Evolutionary conservation across 2,329 filamentous ascomycete genomes (phyloP), one percentile per base, ranked within the genome.

Genomic region (Ascochyta clinopodiicola): DNA sequence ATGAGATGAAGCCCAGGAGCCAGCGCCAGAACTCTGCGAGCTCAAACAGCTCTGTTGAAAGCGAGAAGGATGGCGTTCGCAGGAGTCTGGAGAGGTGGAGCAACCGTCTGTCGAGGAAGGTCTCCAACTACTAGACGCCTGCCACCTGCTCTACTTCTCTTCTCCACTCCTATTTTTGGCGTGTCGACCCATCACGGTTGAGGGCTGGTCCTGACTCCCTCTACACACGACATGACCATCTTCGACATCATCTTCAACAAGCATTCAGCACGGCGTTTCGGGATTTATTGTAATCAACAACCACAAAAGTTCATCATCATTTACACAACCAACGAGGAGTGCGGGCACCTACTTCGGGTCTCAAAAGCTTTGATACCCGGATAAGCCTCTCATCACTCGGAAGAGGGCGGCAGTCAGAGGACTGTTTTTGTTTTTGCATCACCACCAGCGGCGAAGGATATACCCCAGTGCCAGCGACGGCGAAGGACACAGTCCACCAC

Each of bases 141-240:
- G 22, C 45, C 38, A 13, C 27, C 15, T 44, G 22, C 8, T 29
- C 56, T 47, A 45, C 46, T 57, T 56, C 38, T 40, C 56, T 54
- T 49, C 53, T 43, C 31, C 40, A 43, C 13, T 56, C 37, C 46
- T 49, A 47, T 56, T 53, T 35, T 36, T 51, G 36, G 49, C 36
- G 51, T 54, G 40, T 51, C 46, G 34, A 40, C 50, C 47, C 43
- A 42, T n/a, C 38, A 13, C 24, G 32, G 24, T 44, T 53, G 72
- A 73, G 74, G 74, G 72, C 72, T 75, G 73, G 70, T 75, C 67
- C 72, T 72, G 72, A 75, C 67, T 75, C 73, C 73, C 72, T 74
- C 72, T 36, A 39, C 31, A 17, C 22, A 19, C 43, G 37, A 51
- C 47, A 48, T 27, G 19, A 17, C 19, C 31, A 17, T 24, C 8